Base-by-base conservation (phyloP, 2,329 filamentous ascomycete species). In the Domatiomyces globalis region DNA sequence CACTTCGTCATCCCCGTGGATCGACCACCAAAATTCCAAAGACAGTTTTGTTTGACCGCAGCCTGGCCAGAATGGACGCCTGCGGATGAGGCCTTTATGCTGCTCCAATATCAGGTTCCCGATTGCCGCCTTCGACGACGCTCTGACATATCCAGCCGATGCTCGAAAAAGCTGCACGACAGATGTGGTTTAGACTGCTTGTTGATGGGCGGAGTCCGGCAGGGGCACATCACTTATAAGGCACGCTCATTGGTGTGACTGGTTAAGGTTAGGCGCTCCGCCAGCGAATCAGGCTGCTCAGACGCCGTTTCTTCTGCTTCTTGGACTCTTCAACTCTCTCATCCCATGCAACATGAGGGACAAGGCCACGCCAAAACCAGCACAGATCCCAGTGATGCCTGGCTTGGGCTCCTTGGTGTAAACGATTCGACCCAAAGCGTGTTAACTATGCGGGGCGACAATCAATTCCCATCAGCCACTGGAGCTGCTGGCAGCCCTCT, bases 401-500 rank as follows among this genome's bases (percentile, higher is more conserved):
- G 33, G 33, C 33, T 15, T 39, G 33, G 33, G 33, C 33, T 39
- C 2, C 10, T 39, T 39, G 10, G 15, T 39, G 33, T 12, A 15
- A 39, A 39, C 33, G 33, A 39, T 39, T 39, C 33, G 33, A 39
- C 33, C 33, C 33, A 39, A 39, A 39, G 33, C 33, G 33, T 39
- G 10, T 39, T 39, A 10, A 10, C 33, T 10, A 39, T 39, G 33
- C 33, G 33, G 33, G 33, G 33, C 33, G 33, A 39, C 33, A 39
- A 39, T 39, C 33, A 39, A 39, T 39, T 39, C 55, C 51, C 48
- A 51, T 50, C 43, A 45, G 50, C 56, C 54, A 55, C 51, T 56
- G 48, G 51, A 53, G 50, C 53, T 54, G 29, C 48, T 22, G 27
- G 50, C 36, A 19, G 27, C 43, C 53, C 51, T 58, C 54, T 57